phyloP scores from a whole-genome alignment of 805 yeast genomes.

The Kuraishia borneana region DNA sequence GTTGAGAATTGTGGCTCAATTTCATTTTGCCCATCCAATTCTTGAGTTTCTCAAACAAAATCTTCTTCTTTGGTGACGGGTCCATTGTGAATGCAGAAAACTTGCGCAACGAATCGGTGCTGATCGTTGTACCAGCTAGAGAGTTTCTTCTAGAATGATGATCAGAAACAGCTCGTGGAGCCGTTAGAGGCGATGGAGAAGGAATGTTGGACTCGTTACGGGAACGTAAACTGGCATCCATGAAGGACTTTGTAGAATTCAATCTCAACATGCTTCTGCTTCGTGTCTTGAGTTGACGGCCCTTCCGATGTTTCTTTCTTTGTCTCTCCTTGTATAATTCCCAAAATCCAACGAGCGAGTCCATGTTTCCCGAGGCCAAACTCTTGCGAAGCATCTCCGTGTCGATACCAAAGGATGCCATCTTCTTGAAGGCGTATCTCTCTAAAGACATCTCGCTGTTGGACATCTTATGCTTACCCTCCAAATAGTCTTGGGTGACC shows the following conservation, averaged over 20 bases:
- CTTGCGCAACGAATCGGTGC: too few species aligned
- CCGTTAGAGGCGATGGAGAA: not conserved
- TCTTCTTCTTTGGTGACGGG: not conserved
- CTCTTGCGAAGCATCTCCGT: slow-evolving; percentile 46
- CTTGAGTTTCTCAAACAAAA: not conserved
- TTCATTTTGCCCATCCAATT: not conserved
- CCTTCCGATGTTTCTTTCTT: slow-evolving; percentile 19
- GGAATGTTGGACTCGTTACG: not conserved
- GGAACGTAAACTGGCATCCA: too few species aligned
- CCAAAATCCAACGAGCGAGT: slow-evolving; percentile 68
- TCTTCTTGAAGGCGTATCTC: slow-evolving; percentile 43
- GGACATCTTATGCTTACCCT: slow-evolving; percentile 30
- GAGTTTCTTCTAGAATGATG: too few species aligned
- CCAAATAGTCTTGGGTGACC: slow-evolving; percentile 21
- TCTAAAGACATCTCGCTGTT: slow-evolving; percentile 32
- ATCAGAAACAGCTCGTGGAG: not conserved
- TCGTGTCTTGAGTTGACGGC: slow-evolving; percentile 8
- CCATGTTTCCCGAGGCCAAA: slow-evolving; percentile 49
- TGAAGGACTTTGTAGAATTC: slow-evolving; percentile 9
- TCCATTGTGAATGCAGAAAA: too few species aligned
- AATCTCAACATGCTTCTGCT: slow-evolving; percentile 19
- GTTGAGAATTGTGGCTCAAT: not conserved
- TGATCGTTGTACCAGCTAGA: too few species aligned
- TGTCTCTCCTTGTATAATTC: slow-evolving; percentile 50
- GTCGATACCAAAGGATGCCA: slow-evolving; percentile 55